Conservation (phyloP, 345 rosid species). For the Eucalyptus melliodora region DNA sequence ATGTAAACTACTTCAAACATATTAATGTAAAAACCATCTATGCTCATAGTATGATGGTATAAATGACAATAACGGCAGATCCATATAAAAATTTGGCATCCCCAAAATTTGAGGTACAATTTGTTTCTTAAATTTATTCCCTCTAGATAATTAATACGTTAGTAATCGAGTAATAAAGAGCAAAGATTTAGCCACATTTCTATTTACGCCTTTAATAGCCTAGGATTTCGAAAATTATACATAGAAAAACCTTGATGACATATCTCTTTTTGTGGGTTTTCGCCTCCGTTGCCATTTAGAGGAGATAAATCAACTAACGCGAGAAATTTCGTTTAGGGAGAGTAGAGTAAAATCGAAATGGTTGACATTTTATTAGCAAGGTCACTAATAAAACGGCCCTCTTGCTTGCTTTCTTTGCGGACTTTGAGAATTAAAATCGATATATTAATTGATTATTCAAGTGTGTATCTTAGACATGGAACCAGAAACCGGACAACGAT, state of each 20-base stretch:
- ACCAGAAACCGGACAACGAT: background rate
- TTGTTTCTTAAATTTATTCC: background rate
- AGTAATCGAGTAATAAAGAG: background rate
- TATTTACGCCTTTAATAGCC: background rate
- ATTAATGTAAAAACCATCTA: background rate
- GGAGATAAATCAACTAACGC: background rate
- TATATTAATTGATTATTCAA: background rate
- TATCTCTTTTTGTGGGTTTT: background rate
- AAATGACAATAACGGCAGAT: background rate
- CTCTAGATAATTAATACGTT: background rate
- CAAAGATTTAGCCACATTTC: background rate
- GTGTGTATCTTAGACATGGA: background rate
- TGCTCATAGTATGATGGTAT: background rate
- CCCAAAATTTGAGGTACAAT: background rate
- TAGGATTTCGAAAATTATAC: background rate
- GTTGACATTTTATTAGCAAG: background rate
- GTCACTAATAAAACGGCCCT: background rate
- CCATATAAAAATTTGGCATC: background rate
- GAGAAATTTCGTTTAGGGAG: background rate
- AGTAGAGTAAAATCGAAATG: background rate
- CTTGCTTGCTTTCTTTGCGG: background rate
- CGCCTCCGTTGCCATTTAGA: background rate
- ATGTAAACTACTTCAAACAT: background rate
- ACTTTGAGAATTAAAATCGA: background rate
- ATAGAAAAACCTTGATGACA: background rate